Conservation (phyloP, 2,329 filamentous ascomycete genomes). For the Colletotrichum horii region DNA sequence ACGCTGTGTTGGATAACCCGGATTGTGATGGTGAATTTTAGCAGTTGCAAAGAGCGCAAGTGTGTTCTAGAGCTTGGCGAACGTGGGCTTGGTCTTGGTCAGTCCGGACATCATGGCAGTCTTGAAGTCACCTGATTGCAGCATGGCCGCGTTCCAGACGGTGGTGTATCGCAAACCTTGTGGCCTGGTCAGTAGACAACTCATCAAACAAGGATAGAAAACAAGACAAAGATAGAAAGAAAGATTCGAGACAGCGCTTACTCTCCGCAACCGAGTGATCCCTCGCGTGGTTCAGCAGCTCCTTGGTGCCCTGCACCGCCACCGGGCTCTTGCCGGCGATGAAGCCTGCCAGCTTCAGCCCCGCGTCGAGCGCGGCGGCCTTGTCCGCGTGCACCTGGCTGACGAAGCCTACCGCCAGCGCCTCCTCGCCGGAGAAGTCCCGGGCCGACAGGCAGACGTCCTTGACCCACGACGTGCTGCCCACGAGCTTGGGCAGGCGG, state of each 20-base stretch:
- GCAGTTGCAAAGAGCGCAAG: background rate
- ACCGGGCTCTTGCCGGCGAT: slow-evolving; percentile 86
- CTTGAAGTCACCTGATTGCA: slow-evolving; percentile 82
- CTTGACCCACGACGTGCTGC: slow-evolving; percentile 77
- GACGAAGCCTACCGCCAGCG: slow-evolving; percentile 72
- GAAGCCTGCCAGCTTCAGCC: slow-evolving; percentile 64
- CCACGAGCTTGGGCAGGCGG: slow-evolving; percentile 75
- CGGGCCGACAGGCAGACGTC: slow-evolving; percentile 77
- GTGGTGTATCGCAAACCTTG: slow-evolving; percentile 79
- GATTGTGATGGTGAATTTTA: too few relatives aligned
- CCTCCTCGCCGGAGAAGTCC: slow-evolving; percentile 72
- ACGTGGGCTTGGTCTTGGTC: slow-evolving; percentile 79
- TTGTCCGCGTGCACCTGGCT: slow-evolving; percentile 69
- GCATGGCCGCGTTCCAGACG: slow-evolving; percentile 84
- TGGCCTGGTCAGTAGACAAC: background rate
- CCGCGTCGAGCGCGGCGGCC: slow-evolving; percentile 65
- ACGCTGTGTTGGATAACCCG: background rate
- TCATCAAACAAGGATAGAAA: background rate
- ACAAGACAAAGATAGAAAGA: background rate
- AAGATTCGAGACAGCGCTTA: slow-evolving; percentile 43
- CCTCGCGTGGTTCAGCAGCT: slow-evolving; percentile 80
- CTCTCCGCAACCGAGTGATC: slow-evolving; percentile 81
- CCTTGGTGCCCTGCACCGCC: slow-evolving; percentile 86
- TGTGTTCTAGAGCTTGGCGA: slow-evolving; percentile 74
- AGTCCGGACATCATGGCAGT: slow-evolving; percentile 77